These are phyloP conservation scores for Alternaria ethzedia DNA, from an alignment of 2,329 filamentous ascomycete species.

Conservation along the genomic window DNA sequence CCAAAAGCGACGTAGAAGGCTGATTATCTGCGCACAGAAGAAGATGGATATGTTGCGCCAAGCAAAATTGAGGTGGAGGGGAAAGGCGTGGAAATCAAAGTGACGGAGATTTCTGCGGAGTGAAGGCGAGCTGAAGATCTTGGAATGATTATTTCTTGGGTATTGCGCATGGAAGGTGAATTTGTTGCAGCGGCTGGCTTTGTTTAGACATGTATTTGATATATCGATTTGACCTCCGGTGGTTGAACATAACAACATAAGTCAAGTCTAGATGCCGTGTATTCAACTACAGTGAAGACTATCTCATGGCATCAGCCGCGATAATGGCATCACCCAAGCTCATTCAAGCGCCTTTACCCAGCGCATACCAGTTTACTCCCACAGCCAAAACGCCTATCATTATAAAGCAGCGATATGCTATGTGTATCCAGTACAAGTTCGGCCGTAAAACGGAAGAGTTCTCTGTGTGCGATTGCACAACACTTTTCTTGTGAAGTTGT, in stretches of 20 bases:
- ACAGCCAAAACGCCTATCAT: constrained; percentile 17
- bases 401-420: constrained; percentile 11
- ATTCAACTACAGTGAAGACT: background rate
- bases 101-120: background rate
- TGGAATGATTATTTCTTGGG: background rate
- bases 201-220: background rate
- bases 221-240: background rate
- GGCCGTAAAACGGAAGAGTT: background rate
- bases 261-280: background rate
- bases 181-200: background rate
- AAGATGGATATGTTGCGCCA: background rate
- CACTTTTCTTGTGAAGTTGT: background rate
- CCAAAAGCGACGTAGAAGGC: too few species aligned
- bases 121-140: background rate
- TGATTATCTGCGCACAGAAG: background rate
- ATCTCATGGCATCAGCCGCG: background rate
- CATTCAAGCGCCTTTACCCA: constrained; percentile 11
- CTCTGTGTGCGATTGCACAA: background rate
- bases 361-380: constrained; percentile 5
- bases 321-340: constrained; percentile 6
- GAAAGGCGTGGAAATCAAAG: background rate
- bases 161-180: background rate
- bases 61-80: background rate
- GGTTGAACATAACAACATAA: background rate
- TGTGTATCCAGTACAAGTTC: background rate